Conservation (phyloP, 495 filamentous ascomycete genomes). For the Acidiella bohemica region DNA sequence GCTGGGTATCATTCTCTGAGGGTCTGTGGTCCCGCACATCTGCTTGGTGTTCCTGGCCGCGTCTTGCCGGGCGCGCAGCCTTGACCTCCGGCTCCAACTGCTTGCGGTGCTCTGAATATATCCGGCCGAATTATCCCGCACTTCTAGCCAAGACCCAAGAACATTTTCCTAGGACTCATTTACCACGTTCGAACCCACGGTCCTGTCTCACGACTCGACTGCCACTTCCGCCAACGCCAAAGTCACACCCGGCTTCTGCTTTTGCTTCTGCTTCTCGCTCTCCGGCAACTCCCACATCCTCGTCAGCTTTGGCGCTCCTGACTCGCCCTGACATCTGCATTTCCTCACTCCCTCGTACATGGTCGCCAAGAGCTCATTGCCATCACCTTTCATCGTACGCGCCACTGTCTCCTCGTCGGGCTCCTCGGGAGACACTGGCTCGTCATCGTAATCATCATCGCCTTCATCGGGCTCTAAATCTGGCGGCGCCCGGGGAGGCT, state of each 20-base stretch:
- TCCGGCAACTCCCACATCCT: constrained; percentile 19
- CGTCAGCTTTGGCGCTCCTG: constrained; percentile 11
- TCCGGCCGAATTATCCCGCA: too few relatives aligned
- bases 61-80: too few relatives aligned
- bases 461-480: constrained; percentile 12
- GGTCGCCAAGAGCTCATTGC: constrained; percentile 5
- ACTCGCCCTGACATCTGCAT: constrained; percentile 17
- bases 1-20: too few relatives aligned
- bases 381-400: constrained; percentile 13
- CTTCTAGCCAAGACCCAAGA: too few relatives aligned
- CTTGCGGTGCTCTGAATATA: too few relatives aligned
- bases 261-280: background rate
- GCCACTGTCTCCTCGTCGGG: constrained; percentile 16
- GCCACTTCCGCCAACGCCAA: constrained; percentile 15
- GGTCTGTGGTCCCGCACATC: too few relatives aligned
- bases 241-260: constrained; percentile 10
- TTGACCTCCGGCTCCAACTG: too few relatives aligned
- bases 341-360: constrained; percentile 15
- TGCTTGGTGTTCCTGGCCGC: too few relatives aligned
- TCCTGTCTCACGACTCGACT: too few relatives aligned
- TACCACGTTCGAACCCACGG: too few relatives aligned
- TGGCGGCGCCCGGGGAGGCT: constrained; percentile 10
- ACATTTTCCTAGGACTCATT: too few relatives aligned
- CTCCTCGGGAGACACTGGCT: constrained; percentile 13
- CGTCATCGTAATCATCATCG: constrained; percentile 16